Conservation (phyloP, 768 basidiomycete species). For the Cubamyces lactineus region DNA sequence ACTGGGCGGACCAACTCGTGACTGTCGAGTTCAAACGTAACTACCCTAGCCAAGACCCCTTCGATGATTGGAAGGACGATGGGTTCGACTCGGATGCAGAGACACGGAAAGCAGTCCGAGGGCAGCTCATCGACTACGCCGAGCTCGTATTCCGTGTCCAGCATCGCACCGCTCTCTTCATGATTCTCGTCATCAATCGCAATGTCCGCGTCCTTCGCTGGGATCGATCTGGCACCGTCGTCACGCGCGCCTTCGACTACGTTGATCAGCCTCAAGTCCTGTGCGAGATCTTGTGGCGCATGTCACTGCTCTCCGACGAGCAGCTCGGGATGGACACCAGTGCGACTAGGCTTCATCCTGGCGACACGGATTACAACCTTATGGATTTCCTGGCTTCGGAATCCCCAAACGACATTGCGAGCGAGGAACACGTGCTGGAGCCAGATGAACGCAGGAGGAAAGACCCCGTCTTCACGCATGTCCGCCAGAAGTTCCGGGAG, state of each 20-base stretch:
- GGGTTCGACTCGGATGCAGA: neutral
- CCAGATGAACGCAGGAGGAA: neutral
- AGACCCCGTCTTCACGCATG: neutral
- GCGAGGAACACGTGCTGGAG: neutral
- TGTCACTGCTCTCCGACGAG: neutral
- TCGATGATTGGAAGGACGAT: neutral
- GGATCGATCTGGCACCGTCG: conserved; percentile 6
- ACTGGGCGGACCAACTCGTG: neutral
- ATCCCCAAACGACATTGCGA: too few relatives aligned
- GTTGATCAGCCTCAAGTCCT: neutral
- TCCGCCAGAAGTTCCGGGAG: neutral
- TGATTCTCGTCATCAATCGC: conserved; percentile 4
- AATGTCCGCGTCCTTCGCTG: conserved; percentile 6
- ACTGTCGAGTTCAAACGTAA: conserved; percentile 1
- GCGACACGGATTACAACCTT: neutral
- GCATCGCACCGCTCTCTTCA: conserved; percentile 7
- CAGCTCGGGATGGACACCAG: neutral
- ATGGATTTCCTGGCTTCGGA: neutral
- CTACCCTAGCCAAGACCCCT: neutral
- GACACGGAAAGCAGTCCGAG: neutral
- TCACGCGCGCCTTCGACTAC: conserved; percentile 9
- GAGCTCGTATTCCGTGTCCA: neutral
- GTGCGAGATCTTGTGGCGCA: conserved; percentile 1
- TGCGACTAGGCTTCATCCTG: neutral
- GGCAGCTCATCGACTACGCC: conserved; percentile 10